Conservation (phyloP, 2,329 filamentous ascomycete genomes). For the Epichloe brachyelytri region DNA sequence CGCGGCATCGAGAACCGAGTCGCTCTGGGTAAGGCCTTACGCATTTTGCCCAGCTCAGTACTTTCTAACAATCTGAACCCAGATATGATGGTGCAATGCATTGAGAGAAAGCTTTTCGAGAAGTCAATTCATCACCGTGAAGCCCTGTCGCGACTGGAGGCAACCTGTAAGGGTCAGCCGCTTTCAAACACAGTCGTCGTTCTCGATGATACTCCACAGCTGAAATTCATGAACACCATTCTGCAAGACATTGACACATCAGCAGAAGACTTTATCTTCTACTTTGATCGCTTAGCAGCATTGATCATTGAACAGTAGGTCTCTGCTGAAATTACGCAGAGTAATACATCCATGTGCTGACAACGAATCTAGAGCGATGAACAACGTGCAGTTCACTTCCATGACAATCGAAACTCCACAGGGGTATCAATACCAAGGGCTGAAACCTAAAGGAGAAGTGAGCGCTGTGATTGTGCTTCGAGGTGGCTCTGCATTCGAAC, state of each 20-base stretch:
- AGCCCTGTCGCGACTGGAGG: conserved; percentile 63
- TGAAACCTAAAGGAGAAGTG: conserved; percentile 57
- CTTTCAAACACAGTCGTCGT: conserved; percentile 64
- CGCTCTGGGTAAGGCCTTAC: conserved; percentile 53
- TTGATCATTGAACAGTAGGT: conserved; percentile 66
- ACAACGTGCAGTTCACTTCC: conserved; percentile 59
- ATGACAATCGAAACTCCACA: conserved; percentile 57
- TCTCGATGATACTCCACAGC: conserved; percentile 64
- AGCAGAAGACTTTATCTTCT: conserved; percentile 91
- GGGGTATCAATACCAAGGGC: conserved; percentile 55
- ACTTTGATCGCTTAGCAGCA: conserved; percentile 82
- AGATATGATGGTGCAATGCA: conserved; percentile 91
- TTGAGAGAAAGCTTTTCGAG: conserved; percentile 71
- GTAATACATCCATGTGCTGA: conserved; percentile 5
- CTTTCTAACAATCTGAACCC: conserved; percentile 5
- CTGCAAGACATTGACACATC: conserved; percentile 67
- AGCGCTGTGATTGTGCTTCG: conserved; percentile 82
- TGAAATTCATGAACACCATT: conserved; percentile 81
- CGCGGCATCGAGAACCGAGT: conserved; percentile 90
- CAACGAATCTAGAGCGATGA: conserved; percentile 47
- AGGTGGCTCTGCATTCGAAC: conserved; percentile 79
- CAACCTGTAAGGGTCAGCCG: conserved; percentile 55
- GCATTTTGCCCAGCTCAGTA: neutral
- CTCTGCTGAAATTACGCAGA: neutral
- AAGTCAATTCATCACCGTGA: conserved; percentile 77